Base-by-base conservation (phyloP, 2,329 filamentous ascomycete genomes). In the Cryphonectria radicalis region DNA sequence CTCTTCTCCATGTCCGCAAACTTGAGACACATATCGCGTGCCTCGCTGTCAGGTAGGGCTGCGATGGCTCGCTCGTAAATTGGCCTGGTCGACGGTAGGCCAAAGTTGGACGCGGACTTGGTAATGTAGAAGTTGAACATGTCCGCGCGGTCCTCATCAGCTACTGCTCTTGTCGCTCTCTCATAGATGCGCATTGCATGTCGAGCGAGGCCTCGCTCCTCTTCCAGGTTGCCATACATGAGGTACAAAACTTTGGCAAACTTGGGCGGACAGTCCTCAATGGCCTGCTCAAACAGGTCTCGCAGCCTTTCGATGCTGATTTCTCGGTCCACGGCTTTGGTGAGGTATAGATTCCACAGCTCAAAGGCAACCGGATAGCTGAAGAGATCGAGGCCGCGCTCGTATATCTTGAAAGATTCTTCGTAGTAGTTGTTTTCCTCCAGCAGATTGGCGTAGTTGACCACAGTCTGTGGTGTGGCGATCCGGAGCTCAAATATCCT, bases 91-190 rank as follows among this genome's bases (percentile, higher is more conserved):
- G 96, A 98, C 0, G 96, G 95, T 67, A 99, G 88, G 43, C 97
- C 96, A 78, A 99, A 99, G 82, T 99, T 99, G 28, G 94, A 97
- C 1, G 96, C 96, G 0, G 95, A 98, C 81, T 99, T 98, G 71
- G 95, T 98, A 79, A 99, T 98, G 84, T 99, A 99, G 80, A 98
- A 97, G 81, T 97, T 96, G 85, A 98, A 99, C 95, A 99, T 98
- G 77, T 97, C 94, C 72, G 95, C 91, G 67, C 94, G 89, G 80
- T 99, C 95, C 78, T 98, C 95, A 77, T 99, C 96, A 19, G 93
- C 92, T 4, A 99, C 97, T 17, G 95, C 95, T 43, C 96, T 90
- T 6, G 96, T 99, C 10, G 96, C 96, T 71, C 96, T 92, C 83
- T 99, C 97, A 82, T 99, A 99, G 76, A 99, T 99, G 72, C 96